These are phyloP conservation scores for Bertia moriformis DNA, from an alignment of 2,329 filamentous ascomycete species.

Conservation along the genomic window DNA sequence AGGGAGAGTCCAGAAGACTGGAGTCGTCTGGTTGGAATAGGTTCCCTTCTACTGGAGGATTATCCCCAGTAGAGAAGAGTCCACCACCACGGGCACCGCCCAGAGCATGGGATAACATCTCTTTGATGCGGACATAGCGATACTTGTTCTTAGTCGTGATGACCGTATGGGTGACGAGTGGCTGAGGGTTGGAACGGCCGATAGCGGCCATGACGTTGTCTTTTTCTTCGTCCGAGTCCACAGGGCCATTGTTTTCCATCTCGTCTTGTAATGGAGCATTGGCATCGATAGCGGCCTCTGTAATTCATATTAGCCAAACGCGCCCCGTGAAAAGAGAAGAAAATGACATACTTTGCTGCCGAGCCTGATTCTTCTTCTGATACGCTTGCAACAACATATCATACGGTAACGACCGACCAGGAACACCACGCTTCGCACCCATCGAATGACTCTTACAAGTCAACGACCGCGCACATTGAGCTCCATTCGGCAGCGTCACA, in stretches of 20 bases:
- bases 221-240: constrained; percentile 62
- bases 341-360: constrained; percentile 47
- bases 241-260: constrained; percentile 42
- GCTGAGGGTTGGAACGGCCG: constrained; percentile 40
- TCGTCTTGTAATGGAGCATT: constrained; percentile 54
- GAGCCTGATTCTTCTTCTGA: constrained; percentile 64
- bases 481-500: constrained; percentile 47
- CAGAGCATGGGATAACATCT: neutral
- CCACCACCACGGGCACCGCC: neutral
- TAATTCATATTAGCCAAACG: constrained; percentile 3
- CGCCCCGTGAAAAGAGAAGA: constrained; percentile 2
- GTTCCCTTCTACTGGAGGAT: neutral
- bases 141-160: constrained; percentile 11
- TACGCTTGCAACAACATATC: constrained; percentile 50
- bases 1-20: neutral
- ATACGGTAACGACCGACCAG: constrained; percentile 50
- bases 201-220: constrained; percentile 54
- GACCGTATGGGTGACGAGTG: constrained; percentile 33
- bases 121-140: neutral
- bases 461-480: constrained; percentile 48
- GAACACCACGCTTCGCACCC: constrained; percentile 53
- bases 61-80: neutral
- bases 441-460: constrained; percentile 59
- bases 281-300: constrained; percentile 59
- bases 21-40: neutral